Evolutionary conservation across 176 grass and related monocot genomes (phyloP).

Genomic region (Alopecurus myosuroides): DNA sequence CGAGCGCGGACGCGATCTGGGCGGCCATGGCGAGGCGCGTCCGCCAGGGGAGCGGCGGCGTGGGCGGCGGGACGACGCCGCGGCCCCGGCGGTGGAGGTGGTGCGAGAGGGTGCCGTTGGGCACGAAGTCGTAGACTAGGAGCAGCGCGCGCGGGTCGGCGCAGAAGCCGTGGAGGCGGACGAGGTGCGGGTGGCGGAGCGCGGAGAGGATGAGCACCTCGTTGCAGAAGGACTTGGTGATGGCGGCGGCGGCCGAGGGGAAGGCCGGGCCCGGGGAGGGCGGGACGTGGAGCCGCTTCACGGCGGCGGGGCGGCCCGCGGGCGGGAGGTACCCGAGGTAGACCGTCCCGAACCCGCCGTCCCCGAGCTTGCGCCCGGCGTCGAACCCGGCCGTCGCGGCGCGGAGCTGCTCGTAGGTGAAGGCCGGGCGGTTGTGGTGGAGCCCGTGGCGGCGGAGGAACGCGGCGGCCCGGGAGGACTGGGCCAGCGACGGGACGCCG

Average conservation of each 20-base stretch:
- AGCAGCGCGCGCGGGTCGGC: conserved; percentile 80
- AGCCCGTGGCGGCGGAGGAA: conserved; percentile 64
- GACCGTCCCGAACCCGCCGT: conserved; percentile 82
- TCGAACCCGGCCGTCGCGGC: conserved; percentile 71
- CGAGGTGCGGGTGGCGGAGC: conserved; percentile 85
- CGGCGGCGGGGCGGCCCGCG: conserved; percentile 54
- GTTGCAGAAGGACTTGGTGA: conserved; percentile 87
- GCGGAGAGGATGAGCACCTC: conserved; percentile 95
- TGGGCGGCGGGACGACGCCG: not conserved
- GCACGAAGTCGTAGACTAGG: conserved; percentile 94
- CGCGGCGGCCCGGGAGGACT: conserved; percentile 43
- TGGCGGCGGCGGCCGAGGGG: conserved; percentile 42
- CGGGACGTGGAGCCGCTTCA: conserved; percentile 77
- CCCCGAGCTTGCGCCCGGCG: conserved; percentile 61
- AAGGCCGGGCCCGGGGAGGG: conserved; percentile 45
- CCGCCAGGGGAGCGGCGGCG: conserved; percentile 55
- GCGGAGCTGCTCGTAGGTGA: conserved; percentile 77
- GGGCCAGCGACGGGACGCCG: not conserved
- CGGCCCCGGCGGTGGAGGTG: conserved; percentile 60
- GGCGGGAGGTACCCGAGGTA: conserved; percentile 60
- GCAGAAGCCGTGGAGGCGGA: conserved; percentile 90
- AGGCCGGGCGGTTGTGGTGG: conserved; percentile 54
- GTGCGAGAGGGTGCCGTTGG: conserved; percentile 91
- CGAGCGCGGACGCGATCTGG: conserved; percentile 85
- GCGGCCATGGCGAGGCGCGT: conserved; percentile 72